Base-by-base conservation (phyloP, 495 filamentous ascomycete species). In the Xylaria flabelliformis region DNA sequence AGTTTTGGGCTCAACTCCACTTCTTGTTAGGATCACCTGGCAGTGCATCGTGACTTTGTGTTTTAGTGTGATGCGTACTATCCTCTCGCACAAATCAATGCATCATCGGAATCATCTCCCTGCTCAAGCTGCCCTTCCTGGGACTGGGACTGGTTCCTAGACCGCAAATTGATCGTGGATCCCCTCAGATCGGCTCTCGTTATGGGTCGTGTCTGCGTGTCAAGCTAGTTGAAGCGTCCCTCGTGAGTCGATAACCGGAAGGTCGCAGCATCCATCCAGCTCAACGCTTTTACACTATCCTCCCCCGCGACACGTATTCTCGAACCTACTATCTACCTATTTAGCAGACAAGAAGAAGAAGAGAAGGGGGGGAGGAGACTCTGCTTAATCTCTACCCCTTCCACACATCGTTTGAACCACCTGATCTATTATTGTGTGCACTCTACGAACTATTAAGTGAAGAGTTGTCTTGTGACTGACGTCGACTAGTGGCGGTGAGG, bases 331-430 rank as follows among this genome's bases (percentile, higher is more conserved):
- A 39, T 39, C 36, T 39, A 39, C 2, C 26, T 29, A 7, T 5
- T 3, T 41, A 41, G 39, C 4, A 21, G n/a, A 44, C 53, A 46
- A 61, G 67, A 13, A 29, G 26, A 29, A 29, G 42, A 29, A 62
- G 44, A 68, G 41, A 48, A 39, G 34, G 55, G 2, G 64, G 59
- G 70, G 59, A 48, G 39, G 71, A 39, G 67, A 51, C 65, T 29
- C 74, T 68, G 34, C 69, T 59, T 61, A 29, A 71, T 62, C 62
- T 36, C 65, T 64, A 71, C 63, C 59, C 51, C 51, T 63, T 63
- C 61, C 69, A 29, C 17, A 74, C 32, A 34, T 62, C 32, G 50
- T 58, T 24, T 13, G 3, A 53, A 26, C 50, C 21, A 24, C 6
- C 5, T 26, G 19, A 21, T 26, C 8, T 53, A 26, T 26, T 12